Base-by-base conservation (phyloP, 495 filamentous ascomycete species). In the Lepraria neglecta region DNA sequence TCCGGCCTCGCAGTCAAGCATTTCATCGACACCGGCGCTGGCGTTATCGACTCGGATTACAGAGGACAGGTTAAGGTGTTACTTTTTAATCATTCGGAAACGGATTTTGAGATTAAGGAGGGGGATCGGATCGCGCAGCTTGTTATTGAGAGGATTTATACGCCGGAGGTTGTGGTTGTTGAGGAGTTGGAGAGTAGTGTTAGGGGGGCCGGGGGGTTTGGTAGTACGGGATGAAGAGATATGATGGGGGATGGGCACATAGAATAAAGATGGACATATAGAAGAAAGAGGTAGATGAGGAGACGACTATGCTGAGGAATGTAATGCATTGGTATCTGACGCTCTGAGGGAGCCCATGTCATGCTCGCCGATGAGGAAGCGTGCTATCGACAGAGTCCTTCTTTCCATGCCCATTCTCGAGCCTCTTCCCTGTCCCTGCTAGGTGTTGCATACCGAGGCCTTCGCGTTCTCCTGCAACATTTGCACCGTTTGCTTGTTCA, bases 1-100 rank as follows among this genome's bases (percentile, higher is more conserved):
- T 92, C 88, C 52, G 94, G 94, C 43, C 86, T 98, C 59, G 92
- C 92, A 4, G 79, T 86, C 47, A 97, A 97, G 75, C 84, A 96
- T 76, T 90, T 89, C 77, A 97, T 98, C 72, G 90, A 96, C 72
- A 89, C 87, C 2, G 90, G 92, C 59, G 94, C 94, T 3, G 94
- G 94, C 38, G 94, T 98, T 56, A 96, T 98, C 70, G 94, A 98
- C 76, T 90, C 92, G 9, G 94, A 98, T 72, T 98, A 98, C 78
- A 83, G 94, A 28, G 94, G 94, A 19, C 88, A 87, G 63, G 87
- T 98, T 64, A 95, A 91, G 79, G 87, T 98, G 24, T 78, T 98
- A 67, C 80, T 98, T 44, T 96, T 97, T 70, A 98, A 98, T 78
- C 87, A 95, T 74, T 79, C 78, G 15, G 91, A 94, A 15, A 77